These are phyloP conservation scores for Sisymbrium irio DNA, from an alignment of 345 rosid species.

Conservation along the genomic window DNA sequence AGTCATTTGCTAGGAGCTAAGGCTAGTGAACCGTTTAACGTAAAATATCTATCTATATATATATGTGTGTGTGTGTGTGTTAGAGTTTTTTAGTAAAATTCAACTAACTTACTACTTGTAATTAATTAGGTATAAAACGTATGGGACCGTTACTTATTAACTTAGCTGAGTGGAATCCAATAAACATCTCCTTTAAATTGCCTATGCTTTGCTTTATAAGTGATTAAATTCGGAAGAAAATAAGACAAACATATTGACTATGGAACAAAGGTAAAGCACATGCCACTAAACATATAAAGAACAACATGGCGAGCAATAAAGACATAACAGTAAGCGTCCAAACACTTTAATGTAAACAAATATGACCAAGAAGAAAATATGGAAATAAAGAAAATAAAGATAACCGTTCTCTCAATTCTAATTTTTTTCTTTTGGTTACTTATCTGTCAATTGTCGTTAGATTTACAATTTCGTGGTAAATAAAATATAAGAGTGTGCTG, in stretches of 20 bases:
- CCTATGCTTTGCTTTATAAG: constrained; percentile 16
- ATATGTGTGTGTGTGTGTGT: no score
- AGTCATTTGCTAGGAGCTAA: neutral
- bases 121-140: neutral
- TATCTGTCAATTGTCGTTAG: neutral
- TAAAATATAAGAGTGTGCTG: constrained; percentile 18
- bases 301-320: constrained; percentile 31
- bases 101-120: neutral
- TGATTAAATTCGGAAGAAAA: constrained; percentile 14
- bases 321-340: constrained; percentile 32
- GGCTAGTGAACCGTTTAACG: neutral
- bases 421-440: no score
- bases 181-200: constrained; percentile 15
- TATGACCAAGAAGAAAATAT: constrained; percentile 13
- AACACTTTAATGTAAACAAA: constrained; percentile 31
- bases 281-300: constrained; percentile 28
- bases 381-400: neutral
- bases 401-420: no score
- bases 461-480: neutral
- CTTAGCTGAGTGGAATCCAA: constrained; percentile 30
- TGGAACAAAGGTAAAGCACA: constrained; percentile 36
- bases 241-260: constrained; percentile 24
- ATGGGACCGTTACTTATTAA: constrained; percentile 17
- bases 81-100: neutral
- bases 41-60: neutral